Base-by-base conservation (phyloP, 1,284 basidiomycete species). In the Cystobasidiaceae sp. region DNA sequence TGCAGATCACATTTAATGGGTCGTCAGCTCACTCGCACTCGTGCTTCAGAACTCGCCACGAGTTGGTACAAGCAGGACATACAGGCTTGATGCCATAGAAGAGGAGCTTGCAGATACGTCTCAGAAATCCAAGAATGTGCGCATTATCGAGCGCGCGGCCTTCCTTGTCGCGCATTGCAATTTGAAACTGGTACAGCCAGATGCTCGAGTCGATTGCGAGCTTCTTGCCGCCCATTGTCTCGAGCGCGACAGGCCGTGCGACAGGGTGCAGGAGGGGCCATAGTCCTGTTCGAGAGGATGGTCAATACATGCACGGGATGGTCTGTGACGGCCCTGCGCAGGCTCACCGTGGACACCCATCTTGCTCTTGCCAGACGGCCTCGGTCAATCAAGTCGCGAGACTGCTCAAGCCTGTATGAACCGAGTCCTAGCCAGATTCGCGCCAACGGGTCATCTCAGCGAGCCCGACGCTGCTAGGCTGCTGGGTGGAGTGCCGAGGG, bases 141-240 rank as follows among this genome's bases (percentile, higher is more conserved):
- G 94, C 93, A 74, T 97, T 97, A 66, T 88, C 84, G 41, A 99
- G 80, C 9, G 85, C 90, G 25, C 86, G 84, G 15, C 96, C 96
- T 67, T 97, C 91, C 32, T 68, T 68, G 79, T 96, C 93, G 28
- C 96, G 85, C 93, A 98, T 97, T 1, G 96, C 97, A 39, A 93
- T 93, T 79, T 96, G 93, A 74, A 97, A 97, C 79, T 97, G 88
- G 74, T 99, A 98, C 67, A 99, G 87, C 96, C 96, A 99, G 71
- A 99, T 97, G 70, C 92, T 97, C 2, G 93, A 97, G 79, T 99
- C 96, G 70, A 99, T 97, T 0, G 93, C 93, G 79, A 97, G 84
- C 3, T 85, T 80, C 76, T 92, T 93, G 27, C 90, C 90, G 74
- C 93, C 91, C 76, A 93, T 83, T 0, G 88, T 91, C 78, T 97